Base-by-base conservation (phyloP, 2,329 filamentous ascomycete species). In the Sclerotinia borealis region DNA sequence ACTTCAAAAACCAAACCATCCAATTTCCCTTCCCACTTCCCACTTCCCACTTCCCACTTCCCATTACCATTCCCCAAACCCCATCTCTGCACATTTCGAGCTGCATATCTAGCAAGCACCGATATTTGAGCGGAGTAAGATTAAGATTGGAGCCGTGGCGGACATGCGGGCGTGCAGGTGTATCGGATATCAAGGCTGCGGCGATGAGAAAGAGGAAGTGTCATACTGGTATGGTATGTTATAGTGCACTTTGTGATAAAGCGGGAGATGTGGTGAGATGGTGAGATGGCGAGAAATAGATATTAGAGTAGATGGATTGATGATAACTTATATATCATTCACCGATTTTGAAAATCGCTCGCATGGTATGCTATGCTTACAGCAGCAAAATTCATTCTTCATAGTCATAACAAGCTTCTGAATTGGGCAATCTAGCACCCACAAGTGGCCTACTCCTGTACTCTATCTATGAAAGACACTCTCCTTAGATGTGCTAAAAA, bases 51-150 rank as follows among this genome's bases (percentile, higher is more conserved):
- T n/a, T n/a, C 80, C 82, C 10, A 83, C 83, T 27, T 85, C 79
- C 60, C 80, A 88, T 27, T 85, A 79, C 60, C 80, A 88, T 73
- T 78, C 81, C 66, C 77, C 80, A 37, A 84, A 81, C 19, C 88
- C 88, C 0, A 85, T 92, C 76, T 88, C 84, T 0, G 90, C 89
- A 0, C 90, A 93, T 74, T 93, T 93, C 70, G 90, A 93, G 74
- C 80, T 95, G 11, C 91, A 95, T 72, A 93, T 93, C 60, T 91
- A 96, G 73, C 92, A 96, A 73, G 90, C 90, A 0, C 90, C 90
- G 0, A 84, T 91, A 39, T 80, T 96, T 1, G 86, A 93, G 70
- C 80, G 80, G 19, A 79, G 82, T 34, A 77, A 80, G 31, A 81
- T 86, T 67, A 85, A 86, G 61, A 81, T 93, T 59, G 87, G 88